A percentile compares a stretch with the other conserved stretches of the same genome.
These are phyloP conservation scores for Tripterygium wilfordii DNA, from an alignment of 177 flowering plant species.

Conservation along the genomic window DNA sequence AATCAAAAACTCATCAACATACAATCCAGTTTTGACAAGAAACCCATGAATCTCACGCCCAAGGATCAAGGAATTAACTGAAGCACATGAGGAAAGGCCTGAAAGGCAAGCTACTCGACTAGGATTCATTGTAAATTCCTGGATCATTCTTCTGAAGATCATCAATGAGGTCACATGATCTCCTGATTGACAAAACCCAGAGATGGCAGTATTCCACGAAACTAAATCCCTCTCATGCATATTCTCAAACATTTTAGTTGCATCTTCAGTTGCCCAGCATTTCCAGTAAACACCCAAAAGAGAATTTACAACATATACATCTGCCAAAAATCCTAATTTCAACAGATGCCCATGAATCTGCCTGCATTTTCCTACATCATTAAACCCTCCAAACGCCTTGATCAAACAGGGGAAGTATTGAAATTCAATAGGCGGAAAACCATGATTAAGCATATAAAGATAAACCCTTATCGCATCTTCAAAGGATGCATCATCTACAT, in stretches of 20 bases:
- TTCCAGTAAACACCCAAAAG: constrained; percentile 34
- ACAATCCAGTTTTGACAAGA: constrained; percentile 30
- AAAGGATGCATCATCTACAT: constrained; percentile 19
- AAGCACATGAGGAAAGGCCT: constrained; percentile 37
- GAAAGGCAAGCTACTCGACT: constrained; percentile 33
- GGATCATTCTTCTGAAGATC: constrained; percentile 24
- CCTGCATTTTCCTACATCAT: constrained; percentile 20
- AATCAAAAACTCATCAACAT: constrained; percentile 28
- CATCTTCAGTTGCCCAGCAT: constrained; percentile 30
- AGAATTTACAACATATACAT: constrained; percentile 30
- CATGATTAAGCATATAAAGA: constrained; percentile 23
- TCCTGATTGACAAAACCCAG: constrained; percentile 30
- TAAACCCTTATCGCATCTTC: constrained; percentile 33
- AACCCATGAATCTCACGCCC: constrained; percentile 45
- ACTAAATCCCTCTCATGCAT: constrained; percentile 33
- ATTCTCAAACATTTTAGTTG: constrained; percentile 31
- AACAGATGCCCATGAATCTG: constrained; percentile 47
- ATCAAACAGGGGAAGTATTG: constrained; percentile 34
- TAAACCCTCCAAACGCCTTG: constrained; percentile 40
- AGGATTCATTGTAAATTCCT: constrained; percentile 18
- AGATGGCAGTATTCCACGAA: constrained; percentile 44
- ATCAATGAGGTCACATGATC: constrained; percentile 19
- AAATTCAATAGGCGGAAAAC: constrained; percentile 17
- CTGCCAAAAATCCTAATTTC: constrained; percentile 28
- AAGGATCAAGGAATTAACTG: constrained; percentile 14